Conservation (phyloP, 2,329 filamentous ascomycete genomes). For the Thelonectria rubi region DNA sequence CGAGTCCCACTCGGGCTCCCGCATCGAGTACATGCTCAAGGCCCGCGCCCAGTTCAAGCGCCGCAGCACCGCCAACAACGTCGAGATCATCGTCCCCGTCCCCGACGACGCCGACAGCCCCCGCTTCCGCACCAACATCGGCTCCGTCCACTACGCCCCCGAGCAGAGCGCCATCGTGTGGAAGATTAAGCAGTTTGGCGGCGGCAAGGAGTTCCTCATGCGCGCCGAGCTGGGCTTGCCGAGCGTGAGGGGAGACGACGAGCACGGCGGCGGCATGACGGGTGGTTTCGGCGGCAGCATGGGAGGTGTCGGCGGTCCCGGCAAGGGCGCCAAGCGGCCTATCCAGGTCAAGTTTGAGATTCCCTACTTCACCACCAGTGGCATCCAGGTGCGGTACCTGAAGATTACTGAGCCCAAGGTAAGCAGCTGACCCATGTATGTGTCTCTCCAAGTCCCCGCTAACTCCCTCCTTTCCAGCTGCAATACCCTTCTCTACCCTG, state of each 20-base stretch:
- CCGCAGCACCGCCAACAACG: slow-evolving; percentile 96
- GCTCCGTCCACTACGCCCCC: slow-evolving; percentile 95
- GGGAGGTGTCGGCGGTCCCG: slow-evolving; percentile 81
- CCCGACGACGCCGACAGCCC: slow-evolving; percentile 97
- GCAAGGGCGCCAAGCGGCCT: slow-evolving; percentile 89
- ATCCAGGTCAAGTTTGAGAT: slow-evolving; percentile 99
- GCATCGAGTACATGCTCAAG: slow-evolving; percentile 99
- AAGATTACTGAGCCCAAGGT: slow-evolving; percentile 99
- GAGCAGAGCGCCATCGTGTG: slow-evolving; percentile 98
- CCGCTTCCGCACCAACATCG: slow-evolving; percentile 96
- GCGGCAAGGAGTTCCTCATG: slow-evolving; percentile 99
- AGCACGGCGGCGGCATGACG: slow-evolving; percentile 96
- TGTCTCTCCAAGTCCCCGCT: slow-evolving; percentile 5
- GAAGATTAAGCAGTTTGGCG: slow-evolving; percentile 99
- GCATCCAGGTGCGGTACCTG: slow-evolving; percentile 96
- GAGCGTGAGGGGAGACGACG: slow-evolving; percentile 93
- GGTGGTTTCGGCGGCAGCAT: slow-evolving; percentile 96
- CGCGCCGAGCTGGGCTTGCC: slow-evolving; percentile 93
- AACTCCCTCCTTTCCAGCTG: slow-evolving; percentile 64
- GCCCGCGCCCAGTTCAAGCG: slow-evolving; percentile 98
- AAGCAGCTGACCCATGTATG: slow-evolving; percentile 46
- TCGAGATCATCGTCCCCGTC: slow-evolving; percentile 96
- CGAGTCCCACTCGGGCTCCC: slow-evolving; percentile 91
- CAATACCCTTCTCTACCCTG: slow-evolving; percentile 98
- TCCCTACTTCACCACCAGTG: slow-evolving; percentile 99